A percentile compares a stretch with the other conserved stretches of the same genome.
Conservation (phyloP, 2,329 filamentous ascomycete species). For the Sporothrix dimorphospora region DNA sequence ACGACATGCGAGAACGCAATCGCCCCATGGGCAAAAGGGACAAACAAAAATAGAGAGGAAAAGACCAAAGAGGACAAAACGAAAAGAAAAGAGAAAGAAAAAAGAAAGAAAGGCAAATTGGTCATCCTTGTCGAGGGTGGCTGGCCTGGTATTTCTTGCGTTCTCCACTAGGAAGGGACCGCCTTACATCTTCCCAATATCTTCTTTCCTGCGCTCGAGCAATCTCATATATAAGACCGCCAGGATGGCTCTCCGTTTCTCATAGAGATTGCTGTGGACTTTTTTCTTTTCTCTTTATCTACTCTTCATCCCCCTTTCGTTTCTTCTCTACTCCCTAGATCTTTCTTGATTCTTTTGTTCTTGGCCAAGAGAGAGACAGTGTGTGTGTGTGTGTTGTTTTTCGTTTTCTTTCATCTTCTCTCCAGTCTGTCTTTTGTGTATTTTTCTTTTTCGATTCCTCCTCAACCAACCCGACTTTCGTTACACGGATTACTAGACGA, state of each 20-base stretch:
- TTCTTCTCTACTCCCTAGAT: not conserved
- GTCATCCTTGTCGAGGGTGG: constrained; percentile 27
- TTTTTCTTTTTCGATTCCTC: not conserved
- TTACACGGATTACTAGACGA: not conserved
- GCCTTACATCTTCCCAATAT: constrained; percentile 9
- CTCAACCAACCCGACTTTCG: not conserved
- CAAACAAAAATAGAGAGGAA: not conserved
- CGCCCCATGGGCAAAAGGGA: not conserved
- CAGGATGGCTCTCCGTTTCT: constrained; percentile 21
- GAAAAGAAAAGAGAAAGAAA: not conserved
- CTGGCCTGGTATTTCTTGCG: constrained; percentile 36
- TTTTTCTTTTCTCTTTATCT: not conserved
- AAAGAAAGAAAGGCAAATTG: not conserved
- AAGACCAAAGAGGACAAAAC: not conserved
- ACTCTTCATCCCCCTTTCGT: not conserved
- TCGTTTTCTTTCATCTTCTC: not conserved
- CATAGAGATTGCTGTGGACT: constrained; percentile 7
- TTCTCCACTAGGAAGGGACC: constrained; percentile 9
- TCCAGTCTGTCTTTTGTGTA: not conserved
- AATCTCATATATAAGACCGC: constrained; percentile 34
- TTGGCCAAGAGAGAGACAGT: constrained; percentile 8
- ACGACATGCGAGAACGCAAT: not conserved
- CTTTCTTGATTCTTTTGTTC: not conserved
- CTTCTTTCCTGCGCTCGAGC: constrained; percentile 21
- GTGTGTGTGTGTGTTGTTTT: not conserved